Evolutionary conservation across 345 rosid genomes (phyloP).

Genomic region (Cardamine chenopodiifolia): DNA sequence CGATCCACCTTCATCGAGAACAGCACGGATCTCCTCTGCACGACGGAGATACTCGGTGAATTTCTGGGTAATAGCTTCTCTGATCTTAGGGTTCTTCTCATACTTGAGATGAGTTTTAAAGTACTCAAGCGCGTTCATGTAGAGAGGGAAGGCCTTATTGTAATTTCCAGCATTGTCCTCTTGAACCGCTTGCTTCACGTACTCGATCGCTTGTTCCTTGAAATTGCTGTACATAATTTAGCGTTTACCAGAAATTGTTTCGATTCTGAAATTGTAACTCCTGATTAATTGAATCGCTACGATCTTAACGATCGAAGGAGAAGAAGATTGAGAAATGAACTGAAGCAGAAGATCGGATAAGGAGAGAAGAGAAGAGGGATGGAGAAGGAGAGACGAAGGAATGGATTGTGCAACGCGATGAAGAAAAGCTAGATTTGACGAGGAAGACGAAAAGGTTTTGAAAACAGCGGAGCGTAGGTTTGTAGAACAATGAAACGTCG

Average conservation of each 20-base stretch:
- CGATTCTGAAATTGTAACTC: neutral
- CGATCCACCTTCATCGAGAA: conserved; percentile 81
- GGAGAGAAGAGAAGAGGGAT: neutral
- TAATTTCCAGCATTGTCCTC: conserved; percentile 94
- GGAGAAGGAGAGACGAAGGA: neutral
- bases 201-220: conserved; percentile 94
- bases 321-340: neutral
- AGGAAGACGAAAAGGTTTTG: conserved; percentile 19
- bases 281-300: no score
- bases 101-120: conserved; percentile 93
- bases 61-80: conserved; percentile 78
- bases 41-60: conserved; percentile 92
- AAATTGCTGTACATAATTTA: conserved; percentile 87
- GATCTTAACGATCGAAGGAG: no score
- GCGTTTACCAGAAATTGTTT: conserved; percentile 25
- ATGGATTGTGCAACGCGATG: conserved; percentile 12
- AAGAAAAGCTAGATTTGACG: conserved; percentile 38
- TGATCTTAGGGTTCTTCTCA: conserved; percentile 91
- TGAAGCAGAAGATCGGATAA: conserved; percentile 16
- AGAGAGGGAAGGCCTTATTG: conserved; percentile 79
- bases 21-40: conserved; percentile 94
- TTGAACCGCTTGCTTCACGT: conserved; percentile 86
- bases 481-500: neutral
- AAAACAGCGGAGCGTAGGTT: conserved; percentile 26
- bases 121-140: conserved; percentile 95